Percentiles rank a stretch among this genome's conserved stretches.
Conservation (phyloP, 1,284 basidiomycete species). For the Agroathelia rolfsii region DNA sequence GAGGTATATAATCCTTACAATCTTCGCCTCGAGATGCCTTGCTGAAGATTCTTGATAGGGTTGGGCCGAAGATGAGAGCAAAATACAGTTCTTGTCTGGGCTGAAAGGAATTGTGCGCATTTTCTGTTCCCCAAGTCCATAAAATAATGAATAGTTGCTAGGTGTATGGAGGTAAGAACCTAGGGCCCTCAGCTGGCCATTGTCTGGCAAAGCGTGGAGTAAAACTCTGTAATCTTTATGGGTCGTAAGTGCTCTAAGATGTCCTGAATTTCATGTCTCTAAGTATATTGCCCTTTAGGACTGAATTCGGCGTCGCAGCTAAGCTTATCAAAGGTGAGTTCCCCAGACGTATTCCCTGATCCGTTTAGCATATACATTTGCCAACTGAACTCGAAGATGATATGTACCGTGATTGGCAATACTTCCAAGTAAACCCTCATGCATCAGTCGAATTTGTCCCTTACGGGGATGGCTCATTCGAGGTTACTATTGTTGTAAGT, state of each 20-base stretch:
- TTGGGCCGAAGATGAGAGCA: slow-evolving; percentile 14
- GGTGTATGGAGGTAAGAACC: slow-evolving; percentile 22
- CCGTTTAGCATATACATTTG: slow-evolving; percentile 11
- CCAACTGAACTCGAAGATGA: slow-evolving; percentile 9
- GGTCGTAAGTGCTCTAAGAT: not conserved
- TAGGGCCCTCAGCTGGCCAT: slow-evolving; percentile 21
- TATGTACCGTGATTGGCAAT: not conserved
- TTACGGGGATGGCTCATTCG: slow-evolving; percentile 12
- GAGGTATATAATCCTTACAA: slow-evolving; percentile 13
- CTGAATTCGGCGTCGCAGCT: slow-evolving; percentile 12
- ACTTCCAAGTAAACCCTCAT: slow-evolving; percentile 8
- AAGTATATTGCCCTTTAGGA: slow-evolving; percentile 6
- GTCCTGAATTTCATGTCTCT: not conserved
- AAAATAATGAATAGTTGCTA: slow-evolving; percentile 6
- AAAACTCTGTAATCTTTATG: not conserved
- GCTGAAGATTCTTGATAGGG: slow-evolving; percentile 9
- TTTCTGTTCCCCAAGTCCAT: not conserved
- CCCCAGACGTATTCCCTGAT: slow-evolving; percentile 14
- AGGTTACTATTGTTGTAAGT: slow-evolving; percentile 11
- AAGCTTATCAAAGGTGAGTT: slow-evolving; percentile 5
- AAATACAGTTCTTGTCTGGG: slow-evolving; percentile 12
- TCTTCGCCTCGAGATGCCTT: not conserved
- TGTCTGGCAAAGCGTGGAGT: slow-evolving; percentile 17
- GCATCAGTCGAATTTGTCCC: slow-evolving; percentile 12
- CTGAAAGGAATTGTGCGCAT: slow-evolving; percentile 15